Evolutionary conservation across 2,329 filamentous ascomycete species (phyloP).

Genomic region (Paramyrothecium roridum): DNA sequence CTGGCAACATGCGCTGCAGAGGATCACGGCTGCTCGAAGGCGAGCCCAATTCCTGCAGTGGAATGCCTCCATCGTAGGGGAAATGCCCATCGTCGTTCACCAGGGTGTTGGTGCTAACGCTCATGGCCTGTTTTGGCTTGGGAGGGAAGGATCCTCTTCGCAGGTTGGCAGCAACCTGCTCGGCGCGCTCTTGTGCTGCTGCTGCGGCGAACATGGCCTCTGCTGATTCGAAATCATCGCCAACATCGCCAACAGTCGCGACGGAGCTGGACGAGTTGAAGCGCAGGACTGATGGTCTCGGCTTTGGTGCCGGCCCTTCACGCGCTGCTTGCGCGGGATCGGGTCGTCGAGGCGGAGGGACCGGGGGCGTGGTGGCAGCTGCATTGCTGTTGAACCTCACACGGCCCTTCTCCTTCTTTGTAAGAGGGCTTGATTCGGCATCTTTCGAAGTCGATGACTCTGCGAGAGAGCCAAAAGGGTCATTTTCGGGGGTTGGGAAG

Average conservation of each 20-base stretch:
- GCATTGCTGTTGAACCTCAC: slow-evolving; percentile 47
- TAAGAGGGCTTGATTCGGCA: neutral
- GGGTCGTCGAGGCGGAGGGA: slow-evolving; percentile 9
- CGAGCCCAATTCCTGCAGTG: slow-evolving; percentile 25
- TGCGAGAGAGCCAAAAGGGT: neutral
- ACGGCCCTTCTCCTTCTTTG: slow-evolving; percentile 39
- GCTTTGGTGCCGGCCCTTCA: slow-evolving; percentile 16
- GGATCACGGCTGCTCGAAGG: slow-evolving; percentile 9
- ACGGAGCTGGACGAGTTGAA: slow-evolving; percentile 37
- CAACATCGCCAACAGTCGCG: slow-evolving; percentile 17
- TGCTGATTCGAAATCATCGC: slow-evolving; percentile 20
- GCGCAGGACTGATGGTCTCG: slow-evolving; percentile 39
- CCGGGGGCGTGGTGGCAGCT: slow-evolving; percentile 23
- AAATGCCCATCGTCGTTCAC: slow-evolving; percentile 21
- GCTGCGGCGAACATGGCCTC: slow-evolving; percentile 20
- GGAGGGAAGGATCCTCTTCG: slow-evolving; percentile 28
- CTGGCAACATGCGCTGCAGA: slow-evolving; percentile 5
- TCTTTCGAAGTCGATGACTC: neutral
- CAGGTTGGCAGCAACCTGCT: slow-evolving; percentile 37
- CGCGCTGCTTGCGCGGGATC: slow-evolving; percentile 11
- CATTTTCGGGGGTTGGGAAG: neutral
- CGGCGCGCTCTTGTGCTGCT: slow-evolving; percentile 40
- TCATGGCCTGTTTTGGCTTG: slow-evolving; percentile 30
- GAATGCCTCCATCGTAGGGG: slow-evolving; percentile 21
- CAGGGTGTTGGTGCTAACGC: slow-evolving; percentile 28